Evolutionary conservation across 2,329 filamentous ascomycete species (phyloP), one percentile per base, ranked within the genome.

Genomic region (Curvularia lunata): DNA sequence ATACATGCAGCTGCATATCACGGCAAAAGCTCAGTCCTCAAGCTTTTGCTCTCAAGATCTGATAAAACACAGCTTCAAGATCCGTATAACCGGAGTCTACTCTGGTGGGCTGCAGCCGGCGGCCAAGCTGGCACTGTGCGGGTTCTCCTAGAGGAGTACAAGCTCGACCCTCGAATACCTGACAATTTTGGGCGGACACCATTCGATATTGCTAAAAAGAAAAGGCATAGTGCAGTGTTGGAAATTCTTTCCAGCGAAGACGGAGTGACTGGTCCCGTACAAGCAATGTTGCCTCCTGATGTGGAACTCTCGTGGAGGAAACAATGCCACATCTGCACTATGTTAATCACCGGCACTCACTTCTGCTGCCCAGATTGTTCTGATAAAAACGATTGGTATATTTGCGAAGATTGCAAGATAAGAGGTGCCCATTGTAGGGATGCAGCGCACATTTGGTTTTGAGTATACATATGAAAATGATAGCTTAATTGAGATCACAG

Each of bases 111-210:
- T 38, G 34, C 34, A 8, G 34, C 37, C n/a, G 37, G 37, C 4
- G 37, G 37, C 37, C n/a, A 8, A 2, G n/a, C 21, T 16, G 10
- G 5, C n/a, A n/a, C 19, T 25, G 25, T 45, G 16, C 12, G 13
- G 9, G 21, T 25, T 10, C 25, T 45, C 6, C 1, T 40, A 3
- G n/a, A 18, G 16, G 4, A 30, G 16, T 30, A 19, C 12, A n/a
- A 30, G 13, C n/a, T 7, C 3, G 48, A 57, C 32, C 48, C 54
- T 52, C 46, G 16, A 43, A 37, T 34, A 4, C 10, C 52, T 5
- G 47, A 55, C 37, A 55, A 34, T 8, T 55, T 55, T 34, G 52
- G 52, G 38, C 37, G 40, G 6, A 55, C 10, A n/a, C 52, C 52
- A 6, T 37, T 25, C 37, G 43, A 45, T 37, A 55, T 55, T 23